A percentile compares a stretch with the other conserved stretches of the same genome.
phyloP scores from a whole-genome alignment of 192 early-diverging fungal genomes.

The Gaertneriomyces sp. region DNA sequence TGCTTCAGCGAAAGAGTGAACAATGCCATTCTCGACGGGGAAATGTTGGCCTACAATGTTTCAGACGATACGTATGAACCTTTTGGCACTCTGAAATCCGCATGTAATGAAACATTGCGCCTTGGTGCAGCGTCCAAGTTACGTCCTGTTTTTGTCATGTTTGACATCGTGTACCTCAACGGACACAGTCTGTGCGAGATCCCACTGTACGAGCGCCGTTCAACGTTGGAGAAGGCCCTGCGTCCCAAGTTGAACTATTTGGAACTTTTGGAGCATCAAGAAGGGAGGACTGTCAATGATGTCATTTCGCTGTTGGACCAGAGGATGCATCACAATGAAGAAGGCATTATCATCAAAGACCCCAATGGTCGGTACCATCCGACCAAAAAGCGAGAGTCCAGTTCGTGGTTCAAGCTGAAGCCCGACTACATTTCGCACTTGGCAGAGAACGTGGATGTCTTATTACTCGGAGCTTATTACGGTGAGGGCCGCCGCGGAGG shows the following conservation, averaged over 20 bases:
- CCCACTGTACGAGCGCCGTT: constrained; percentile 52
- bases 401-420: constrained; percentile 73
- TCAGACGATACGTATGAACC: constrained; percentile 53
- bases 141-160: constrained; percentile 59
- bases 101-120: constrained; percentile 41
- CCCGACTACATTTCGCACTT: constrained; percentile 73
- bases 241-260: constrained; percentile 52
- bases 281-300: constrained; percentile 52
- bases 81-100: constrained; percentile 75
- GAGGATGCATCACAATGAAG: constrained; percentile 46
- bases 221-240: constrained; percentile 50
- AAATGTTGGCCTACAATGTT: constrained; percentile 73
- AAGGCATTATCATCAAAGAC: constrained; percentile 72
- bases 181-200: constrained; percentile 55
- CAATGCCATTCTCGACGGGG: constrained; percentile 76
- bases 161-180: constrained; percentile 73
- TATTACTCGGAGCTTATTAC: constrained; percentile 62
- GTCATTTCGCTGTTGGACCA: constrained; percentile 57
- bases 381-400: constrained; percentile 31
- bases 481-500: constrained; percentile 61
- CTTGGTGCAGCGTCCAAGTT: constrained; percentile 24
- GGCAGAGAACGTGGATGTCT: constrained; percentile 67
- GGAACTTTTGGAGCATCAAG: constrained; percentile 51
- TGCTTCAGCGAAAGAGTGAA: constrained; percentile 46
- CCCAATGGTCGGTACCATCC: constrained; percentile 56